These are phyloP conservation scores for Boletus coccyginus DNA, from an alignment of 768 basidiomycete genomes.

Conservation along the genomic window DNA sequence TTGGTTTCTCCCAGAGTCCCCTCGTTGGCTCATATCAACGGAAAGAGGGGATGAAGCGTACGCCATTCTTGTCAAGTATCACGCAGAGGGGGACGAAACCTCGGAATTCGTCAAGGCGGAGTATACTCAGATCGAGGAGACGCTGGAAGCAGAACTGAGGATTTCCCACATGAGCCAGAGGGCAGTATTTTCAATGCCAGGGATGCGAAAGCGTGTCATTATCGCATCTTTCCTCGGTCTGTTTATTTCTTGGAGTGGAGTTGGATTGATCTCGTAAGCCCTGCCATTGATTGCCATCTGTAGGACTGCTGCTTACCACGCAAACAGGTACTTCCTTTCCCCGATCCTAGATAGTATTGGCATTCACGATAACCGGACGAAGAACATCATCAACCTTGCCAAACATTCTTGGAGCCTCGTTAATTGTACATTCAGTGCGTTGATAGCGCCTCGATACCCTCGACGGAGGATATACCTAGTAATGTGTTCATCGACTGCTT, in stretches of 20 bases:
- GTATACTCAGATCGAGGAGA: too few species aligned
- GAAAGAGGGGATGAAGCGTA: constrained; percentile 49
- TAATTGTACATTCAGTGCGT: not conserved
- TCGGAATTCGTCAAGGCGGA: too few species aligned
- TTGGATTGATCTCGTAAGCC: not conserved
- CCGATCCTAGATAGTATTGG: too few species aligned
- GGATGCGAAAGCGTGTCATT: too few species aligned
- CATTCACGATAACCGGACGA: too few species aligned
- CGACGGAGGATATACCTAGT: too few species aligned
- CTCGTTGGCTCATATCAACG: constrained; percentile 58
- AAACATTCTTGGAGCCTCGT: not conserved
- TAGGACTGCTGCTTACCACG: not conserved
- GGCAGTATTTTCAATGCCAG: too few species aligned
- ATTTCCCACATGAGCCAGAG: too few species aligned
- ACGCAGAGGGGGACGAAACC: too few species aligned
- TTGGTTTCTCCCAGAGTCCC: constrained; percentile 40
- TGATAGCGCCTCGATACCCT: not conserved
- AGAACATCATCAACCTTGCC: too few species aligned
- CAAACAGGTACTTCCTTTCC: not conserved
- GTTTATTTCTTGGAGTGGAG: constrained; percentile 10
- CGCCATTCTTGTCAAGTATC: constrained; percentile 41
- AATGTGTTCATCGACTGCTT: too few species aligned
- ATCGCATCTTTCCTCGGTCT: constrained; percentile 4
- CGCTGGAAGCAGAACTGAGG: too few species aligned
- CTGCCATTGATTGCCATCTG: not conserved